Base-by-base conservation (phyloP, 306 rosid species). In the Senna siamea region DNA sequence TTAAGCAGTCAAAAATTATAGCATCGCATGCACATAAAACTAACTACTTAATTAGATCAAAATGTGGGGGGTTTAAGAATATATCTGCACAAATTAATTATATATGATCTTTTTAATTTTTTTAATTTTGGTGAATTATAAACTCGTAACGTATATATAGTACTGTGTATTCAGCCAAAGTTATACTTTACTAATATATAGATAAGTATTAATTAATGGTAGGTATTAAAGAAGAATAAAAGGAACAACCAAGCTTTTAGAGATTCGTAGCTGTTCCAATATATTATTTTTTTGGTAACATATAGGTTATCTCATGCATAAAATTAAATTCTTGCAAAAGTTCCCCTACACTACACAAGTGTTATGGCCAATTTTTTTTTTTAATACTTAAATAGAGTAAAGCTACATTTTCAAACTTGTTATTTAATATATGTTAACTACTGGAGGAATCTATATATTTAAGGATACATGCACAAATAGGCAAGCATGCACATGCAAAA, bases 401-500 rank as follows among this genome's bases (percentile, higher is more conserved):
- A 60, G 69, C 30, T 26, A 26, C 30, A 26, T 26, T 26, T 26
- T 26, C 30, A 26, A 26, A 26, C 30, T 26, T 26, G 30, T 26
- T 26, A 26, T 26, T 26, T 26, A 26, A 26, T 69, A 78, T 69
- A 64, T 70, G 37, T n/a, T 43, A 74, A 57, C 51, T 35, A 44
- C 76, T 64, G 15, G 38, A 32, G 63, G 66, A 76, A 76, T 66
- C 55, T 69, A 44, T 8, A 48, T 44, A 73, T 51, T 66, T 22
- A 55, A n/a, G 46, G 22, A 79, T 59, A 28, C 69, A 80, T 80
- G 85, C 78, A 75, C 80, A 60, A 74, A 70, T 74, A 67, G 85
- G 66, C 2, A 34, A 69, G 52, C 76, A 75, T 78, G 78, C 88
- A 81, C 88, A 87, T 81, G 85, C 81, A 65, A 77, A 78, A 83